These are phyloP conservation scores for Kurtzmaniella quercitrusa DNA, from an alignment of 1,139 yeast species.

Conservation along the genomic window DNA sequence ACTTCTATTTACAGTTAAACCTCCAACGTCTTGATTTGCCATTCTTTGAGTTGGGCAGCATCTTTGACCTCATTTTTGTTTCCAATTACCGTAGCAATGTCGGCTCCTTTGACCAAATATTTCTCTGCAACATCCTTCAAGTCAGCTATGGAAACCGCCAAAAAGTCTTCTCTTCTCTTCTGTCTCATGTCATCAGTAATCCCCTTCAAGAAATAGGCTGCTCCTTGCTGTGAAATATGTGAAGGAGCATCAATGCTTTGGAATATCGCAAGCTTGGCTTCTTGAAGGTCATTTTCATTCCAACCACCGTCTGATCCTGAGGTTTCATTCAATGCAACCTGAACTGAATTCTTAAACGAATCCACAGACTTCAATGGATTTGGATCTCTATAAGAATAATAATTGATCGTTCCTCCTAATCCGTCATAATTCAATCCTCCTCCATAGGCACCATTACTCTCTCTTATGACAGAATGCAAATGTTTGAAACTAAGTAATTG, in stretches of 20 bases:
- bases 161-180: conserved; percentile 65
- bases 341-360: conserved; percentile 56
- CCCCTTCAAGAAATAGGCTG: conserved; percentile 59
- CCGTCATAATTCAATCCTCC: conserved; percentile 89
- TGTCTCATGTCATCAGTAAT: conserved; percentile 80
- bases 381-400: conserved; percentile 92
- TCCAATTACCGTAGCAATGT: conserved; percentile 50
- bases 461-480: conserved; percentile 86
- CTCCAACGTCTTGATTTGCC: conserved; percentile 23
- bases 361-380: conserved; percentile 67
- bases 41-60: conserved; percentile 17
- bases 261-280: conserved; percentile 86
- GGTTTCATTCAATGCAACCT: conserved; percentile 48
- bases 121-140: conserved; percentile 59
- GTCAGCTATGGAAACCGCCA: conserved; percentile 62
- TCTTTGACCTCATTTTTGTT: conserved; percentile 34
- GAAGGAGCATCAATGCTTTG: conserved; percentile 90
- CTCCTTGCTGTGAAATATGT: conserved; percentile 77
- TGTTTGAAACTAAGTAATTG: conserved; percentile 78
- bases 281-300: conserved; percentile 67
- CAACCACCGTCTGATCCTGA: conserved; percentile 27
- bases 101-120: conserved; percentile 40
- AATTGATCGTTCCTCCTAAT: conserved; percentile 73
- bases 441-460: conserved; percentile 97
- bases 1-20: conserved; percentile 5